Conservation (phyloP, 768 basidiomycete species). For the Russula abietina region DNA sequence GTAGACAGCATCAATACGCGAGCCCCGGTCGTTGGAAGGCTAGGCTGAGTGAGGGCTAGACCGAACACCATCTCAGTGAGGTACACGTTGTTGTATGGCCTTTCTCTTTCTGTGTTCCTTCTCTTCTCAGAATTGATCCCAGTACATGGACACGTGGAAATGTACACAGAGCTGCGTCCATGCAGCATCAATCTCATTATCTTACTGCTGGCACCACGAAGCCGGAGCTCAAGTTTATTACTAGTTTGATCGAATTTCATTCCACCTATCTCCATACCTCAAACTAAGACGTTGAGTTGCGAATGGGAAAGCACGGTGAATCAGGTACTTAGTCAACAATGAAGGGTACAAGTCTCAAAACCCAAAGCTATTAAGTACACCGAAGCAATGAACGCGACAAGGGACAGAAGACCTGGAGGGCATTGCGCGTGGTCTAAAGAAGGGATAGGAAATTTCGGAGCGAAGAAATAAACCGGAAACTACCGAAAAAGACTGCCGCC, state of each 20-base stretch:
- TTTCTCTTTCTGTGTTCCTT: neutral
- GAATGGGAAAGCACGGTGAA: neutral
- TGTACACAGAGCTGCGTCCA: neutral
- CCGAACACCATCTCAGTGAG: neutral
- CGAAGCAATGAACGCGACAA: neutral
- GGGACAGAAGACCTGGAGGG: neutral
- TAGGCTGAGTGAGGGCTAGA: neutral
- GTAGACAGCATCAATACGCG: neutral
- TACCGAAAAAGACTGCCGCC: neutral
- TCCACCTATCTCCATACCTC: neutral
- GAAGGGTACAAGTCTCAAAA: neutral
- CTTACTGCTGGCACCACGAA: neutral
- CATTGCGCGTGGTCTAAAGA: neutral
- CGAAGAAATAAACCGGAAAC: neutral
- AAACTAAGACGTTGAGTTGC: neutral
- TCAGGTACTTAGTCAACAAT: neutral
- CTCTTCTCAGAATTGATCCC: neutral
- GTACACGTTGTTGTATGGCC: neutral
- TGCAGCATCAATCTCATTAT: neutral
- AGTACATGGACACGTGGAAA: neutral
- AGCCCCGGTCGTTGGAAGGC: neutral
- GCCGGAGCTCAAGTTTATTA: neutral
- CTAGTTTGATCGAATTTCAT: neutral
- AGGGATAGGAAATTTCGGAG: neutral
- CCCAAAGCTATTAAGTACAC: constrained; percentile 11